Base-by-base conservation (phyloP, 2,329 filamentous ascomycete species). In the Aspergillus pseudoterreus region DNA sequence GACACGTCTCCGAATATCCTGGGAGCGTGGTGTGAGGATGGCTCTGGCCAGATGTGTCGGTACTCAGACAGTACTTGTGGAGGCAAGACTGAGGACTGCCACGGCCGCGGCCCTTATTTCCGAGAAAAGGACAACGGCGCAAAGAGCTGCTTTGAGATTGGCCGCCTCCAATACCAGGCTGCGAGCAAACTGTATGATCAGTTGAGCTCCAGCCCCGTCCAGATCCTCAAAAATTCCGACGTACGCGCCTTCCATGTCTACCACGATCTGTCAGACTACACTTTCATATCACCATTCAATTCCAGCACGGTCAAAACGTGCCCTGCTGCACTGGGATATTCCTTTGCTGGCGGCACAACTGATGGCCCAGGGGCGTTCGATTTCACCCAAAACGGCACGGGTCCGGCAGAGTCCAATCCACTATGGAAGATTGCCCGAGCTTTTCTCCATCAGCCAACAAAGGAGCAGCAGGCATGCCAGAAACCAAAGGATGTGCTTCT, bases 301-400 rank as follows among this genome's bases (percentile, higher is more conserved):
- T 83, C 82, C 3, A 73, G 73, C 27, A 88, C 51, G 4, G 48
- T 85, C 6, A 78, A 74, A 45, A 95, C 92, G 0, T 97, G 92
- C 61, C 86, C 91, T 3, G 92, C 92, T 0, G 90, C 91, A 0
- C 75, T 97, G 53, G 92, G 92, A 5, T 95, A 94, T 67, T 92
- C 88, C 0, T 97, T 97, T 66, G 92, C 92, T 0, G 92, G 89
- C 1, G 92, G 92, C 10, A 97, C 92, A 0, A 89, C 90, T 0
- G 92, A 97, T 67, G 90, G 92, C 5, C 92, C 92, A 0, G 92
- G 92, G 0, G 85, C 84, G 0, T 95, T 96, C 63, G 92, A 97
- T 71, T 96, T 97, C 67, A 94, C 89, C 1, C 92, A 97, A 66
- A 92, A 91, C 58, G 82, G 88, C 57, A 85, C 86, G 0, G 85